phyloP scores from a whole-genome alignment of 768 basidiomycete genomes.

The Cantharellus cinnabarinus region DNA sequence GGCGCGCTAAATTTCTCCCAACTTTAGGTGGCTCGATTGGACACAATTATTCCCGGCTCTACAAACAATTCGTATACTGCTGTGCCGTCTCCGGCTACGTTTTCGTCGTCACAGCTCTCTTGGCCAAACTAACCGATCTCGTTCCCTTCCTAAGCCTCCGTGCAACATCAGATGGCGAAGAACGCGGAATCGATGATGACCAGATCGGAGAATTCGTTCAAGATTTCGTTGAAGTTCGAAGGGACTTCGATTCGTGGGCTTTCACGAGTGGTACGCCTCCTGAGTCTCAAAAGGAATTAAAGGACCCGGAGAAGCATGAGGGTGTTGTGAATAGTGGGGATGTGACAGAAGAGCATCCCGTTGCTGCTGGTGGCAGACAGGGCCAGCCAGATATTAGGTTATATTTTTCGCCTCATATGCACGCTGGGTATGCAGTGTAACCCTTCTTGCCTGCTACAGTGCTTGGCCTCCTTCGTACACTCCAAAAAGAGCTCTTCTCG shows the following conservation, averaged over 20 bases:
- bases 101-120: slow-evolving; percentile 31
- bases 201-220: slow-evolving; percentile 27
- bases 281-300: too few species aligned
- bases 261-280: too few species aligned
- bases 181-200: slow-evolving; percentile 46
- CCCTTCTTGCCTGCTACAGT: too few species aligned
- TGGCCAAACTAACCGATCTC: slow-evolving; percentile 36
- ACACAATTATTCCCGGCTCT: slow-evolving; percentile 52
- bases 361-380: too few species aligned
- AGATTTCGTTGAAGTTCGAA: slow-evolving; percentile 11
- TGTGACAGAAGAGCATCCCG: too few species aligned
- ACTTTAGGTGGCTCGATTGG: slow-evolving; percentile 48
- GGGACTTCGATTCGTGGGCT: slow-evolving; percentile 4
- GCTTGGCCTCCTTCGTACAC: too few species aligned
- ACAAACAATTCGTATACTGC: slow-evolving; percentile 52
- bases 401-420: too few species aligned
- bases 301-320: too few species aligned
- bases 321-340: too few species aligned
- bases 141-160: slow-evolving; percentile 39
- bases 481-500: too few species aligned
- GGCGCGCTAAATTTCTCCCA: not conserved
- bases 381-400: too few species aligned
- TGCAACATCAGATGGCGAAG: slow-evolving; percentile 34
- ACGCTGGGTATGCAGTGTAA: too few species aligned
- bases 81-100: slow-evolving; percentile 35